A percentile compares a stretch with the other conserved stretches of the same genome.
phyloP scores from a whole-genome alignment of 2,329 filamentous ascomycete genomes.

The Ophiocordyceps camponoti-leonardi region DNA sequence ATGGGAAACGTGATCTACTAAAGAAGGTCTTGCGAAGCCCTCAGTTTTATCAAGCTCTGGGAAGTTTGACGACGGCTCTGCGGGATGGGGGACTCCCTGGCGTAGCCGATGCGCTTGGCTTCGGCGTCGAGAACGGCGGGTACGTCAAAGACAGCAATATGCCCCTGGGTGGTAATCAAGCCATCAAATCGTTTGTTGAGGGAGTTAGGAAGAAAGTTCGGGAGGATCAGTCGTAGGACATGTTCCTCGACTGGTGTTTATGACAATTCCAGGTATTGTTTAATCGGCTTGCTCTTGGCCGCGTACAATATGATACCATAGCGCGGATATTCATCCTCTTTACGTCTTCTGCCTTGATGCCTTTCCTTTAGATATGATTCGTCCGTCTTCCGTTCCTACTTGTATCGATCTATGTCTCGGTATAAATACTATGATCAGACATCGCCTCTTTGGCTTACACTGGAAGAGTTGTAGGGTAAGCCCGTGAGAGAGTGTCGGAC shows the following conservation, averaged over 20 bases:
- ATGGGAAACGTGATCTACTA: slow-evolving; percentile 66
- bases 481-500: background rate
- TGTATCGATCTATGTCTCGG: too few species aligned
- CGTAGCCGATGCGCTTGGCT: slow-evolving; percentile 68
- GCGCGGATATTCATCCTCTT: too few species aligned
- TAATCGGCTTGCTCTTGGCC: background rate
- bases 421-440: too few species aligned
- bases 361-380: too few species aligned
- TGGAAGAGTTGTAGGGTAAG: background rate
- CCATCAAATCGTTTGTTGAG: slow-evolving; percentile 79
- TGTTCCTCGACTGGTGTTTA: background rate
- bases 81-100: slow-evolving; percentile 81
- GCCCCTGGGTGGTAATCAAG: slow-evolving; percentile 74
- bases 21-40: slow-evolving; percentile 73
- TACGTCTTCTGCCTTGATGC: too few species aligned
- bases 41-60: slow-evolving; percentile 76
- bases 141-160: slow-evolving; percentile 62
- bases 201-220: slow-evolving; percentile 70
- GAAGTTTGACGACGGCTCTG: slow-evolving; percentile 72
- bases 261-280: background rate
- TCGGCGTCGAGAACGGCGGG: slow-evolving; percentile 72
- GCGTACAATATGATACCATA: background rate
- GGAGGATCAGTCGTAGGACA: slow-evolving; percentile 23
- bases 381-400: background rate
- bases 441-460: background rate